Conservation (phyloP, 805 yeast species). For the Pichia gijzeniarum region DNA sequence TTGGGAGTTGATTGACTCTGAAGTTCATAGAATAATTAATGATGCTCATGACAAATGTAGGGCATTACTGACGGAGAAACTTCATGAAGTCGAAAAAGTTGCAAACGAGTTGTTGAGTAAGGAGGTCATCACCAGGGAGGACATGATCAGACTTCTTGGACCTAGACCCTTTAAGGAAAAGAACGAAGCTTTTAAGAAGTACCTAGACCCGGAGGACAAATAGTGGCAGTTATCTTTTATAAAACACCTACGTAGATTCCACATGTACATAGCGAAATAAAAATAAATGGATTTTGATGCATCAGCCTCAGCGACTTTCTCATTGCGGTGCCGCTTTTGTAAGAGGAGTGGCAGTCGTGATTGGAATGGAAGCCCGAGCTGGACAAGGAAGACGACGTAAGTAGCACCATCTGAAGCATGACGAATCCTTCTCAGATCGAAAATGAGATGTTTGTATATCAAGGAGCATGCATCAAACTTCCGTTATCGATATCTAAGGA, state of each 20-base stretch:
- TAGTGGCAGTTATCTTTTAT: background rate
- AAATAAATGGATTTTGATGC: background rate
- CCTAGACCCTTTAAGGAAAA: conserved; percentile 87
- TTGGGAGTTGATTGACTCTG: conserved; percentile 71
- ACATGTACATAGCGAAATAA: conserved; percentile 1
- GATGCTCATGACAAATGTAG: conserved; percentile 72
- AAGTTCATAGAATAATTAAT: conserved; percentile 69
- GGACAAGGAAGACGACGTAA: too few relatives aligned
- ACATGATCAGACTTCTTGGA: conserved; percentile 84
- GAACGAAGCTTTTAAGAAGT: conserved; percentile 86
- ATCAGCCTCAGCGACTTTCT: too few relatives aligned
- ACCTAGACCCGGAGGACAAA: conserved; percentile 27
- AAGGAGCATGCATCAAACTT: background rate
- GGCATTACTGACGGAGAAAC: conserved; percentile 57
- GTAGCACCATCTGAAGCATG: too few relatives aligned
- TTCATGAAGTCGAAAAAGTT: conserved; percentile 72
- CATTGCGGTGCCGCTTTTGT: too few relatives aligned
- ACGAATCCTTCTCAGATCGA: too few relatives aligned
- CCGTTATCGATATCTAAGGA: background rate
- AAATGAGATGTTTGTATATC: too few relatives aligned
- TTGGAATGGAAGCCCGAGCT: too few relatives aligned
- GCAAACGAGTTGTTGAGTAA: conserved; percentile 82
- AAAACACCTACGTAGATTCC: background rate
- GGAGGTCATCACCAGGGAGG: conserved; percentile 91
- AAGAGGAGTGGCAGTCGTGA: too few relatives aligned